Evolutionary conservation across 495 filamentous ascomycete genomes (phyloP), one percentile per base, ranked within the genome.

Genomic region (Hamigera avellanea): DNA sequence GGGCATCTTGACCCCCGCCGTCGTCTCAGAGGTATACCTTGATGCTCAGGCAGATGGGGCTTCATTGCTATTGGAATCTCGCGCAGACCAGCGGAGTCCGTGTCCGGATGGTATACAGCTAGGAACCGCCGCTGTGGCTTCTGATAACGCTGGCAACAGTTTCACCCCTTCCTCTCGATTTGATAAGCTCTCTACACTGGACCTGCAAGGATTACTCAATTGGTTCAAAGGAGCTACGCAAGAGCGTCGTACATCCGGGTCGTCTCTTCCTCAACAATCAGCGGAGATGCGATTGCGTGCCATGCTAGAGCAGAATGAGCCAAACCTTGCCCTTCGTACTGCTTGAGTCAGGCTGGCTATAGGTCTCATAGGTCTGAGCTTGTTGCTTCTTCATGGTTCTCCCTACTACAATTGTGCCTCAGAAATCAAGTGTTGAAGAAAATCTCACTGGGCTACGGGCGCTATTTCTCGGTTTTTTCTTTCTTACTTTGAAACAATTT

Each of bases 1-100:
- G 19, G 41, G 43, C 8, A 56, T 62, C 14, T 36, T 45, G 2
- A 65, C 64, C 1, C 51, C 61, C 8, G 61, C 64, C 26, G 37
- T 68, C 0, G 56, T 66, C 8, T 62, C 61, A 0, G 64, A 68
- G 44, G 48, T 59, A 0, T 51, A 59, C 36, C 43, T 68, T 14
- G 57, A 65, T 37, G 64, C 59, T 0, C 56, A 50, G 29, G 59
- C 52, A 6, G 50, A 56, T 23, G 45, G 44, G 7, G 40, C 38
- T 1, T 37, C 43, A 5, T 13, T 23, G 7, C 14, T 15, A 13
- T n/a, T 14, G 4, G 33, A 26, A 15, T 30, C 28, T 13, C 28
- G 28, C 28, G 3, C 28, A 30, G 3, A 6, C 12, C 28, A n/a
- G 28, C 14, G 12, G 14, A 30, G n/a, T 12, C n/a, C 10, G 5